Evolutionary conservation across 257 asterid genomes (phyloP), one percentile per base, ranked within the genome.

Genomic region (Nicotiana knightiana): DNA sequence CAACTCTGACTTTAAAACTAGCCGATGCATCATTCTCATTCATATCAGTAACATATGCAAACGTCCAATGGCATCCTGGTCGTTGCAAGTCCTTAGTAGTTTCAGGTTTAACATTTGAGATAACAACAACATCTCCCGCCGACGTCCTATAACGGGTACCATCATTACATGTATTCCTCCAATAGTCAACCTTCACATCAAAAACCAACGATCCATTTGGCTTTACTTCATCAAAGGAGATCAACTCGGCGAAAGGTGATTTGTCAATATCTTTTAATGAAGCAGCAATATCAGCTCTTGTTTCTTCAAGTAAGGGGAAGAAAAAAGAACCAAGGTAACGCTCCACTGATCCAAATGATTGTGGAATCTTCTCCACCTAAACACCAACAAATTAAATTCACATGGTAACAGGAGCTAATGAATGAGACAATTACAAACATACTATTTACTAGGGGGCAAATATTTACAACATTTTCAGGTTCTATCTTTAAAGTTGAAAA

Each of bases 281-380:
- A 4, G 94, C 84, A 32, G 90, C 91, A 58, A 93, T 83, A 30
- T 79, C 76, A 0, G 91, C 87, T 12, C 93, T 88, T 0, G 92
- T 85, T 81, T 93, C 97, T 86, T 93, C 97, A 77, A 91, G 39
- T 39, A 93, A 82, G 1, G 96, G 93, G 68, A 5, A 86, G 24
- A 84, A 54, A 32, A 68, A 93, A 11, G 94, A 90, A 58, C 82
- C 80, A 28, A 88, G 81, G 75, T 90, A 93, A 17, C 82, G 54
- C 16, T 82, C 91, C 46, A 77, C 87, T 4, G 82, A 43, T 61
- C 64, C 85, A 70, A 91, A 93, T 10, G 86, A 70, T 9, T 65
- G 67, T 0, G 97, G 89, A 68, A 93, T 93, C 55, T 83, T 68
- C 77, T 83, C 87, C 15, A 93, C 90, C 94, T 93, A 77, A 15